Percentiles rank a stretch among this genome's conserved stretches.
Conservation (phyloP, 139 green algal species). For the Gonium pectorale region DNA sequence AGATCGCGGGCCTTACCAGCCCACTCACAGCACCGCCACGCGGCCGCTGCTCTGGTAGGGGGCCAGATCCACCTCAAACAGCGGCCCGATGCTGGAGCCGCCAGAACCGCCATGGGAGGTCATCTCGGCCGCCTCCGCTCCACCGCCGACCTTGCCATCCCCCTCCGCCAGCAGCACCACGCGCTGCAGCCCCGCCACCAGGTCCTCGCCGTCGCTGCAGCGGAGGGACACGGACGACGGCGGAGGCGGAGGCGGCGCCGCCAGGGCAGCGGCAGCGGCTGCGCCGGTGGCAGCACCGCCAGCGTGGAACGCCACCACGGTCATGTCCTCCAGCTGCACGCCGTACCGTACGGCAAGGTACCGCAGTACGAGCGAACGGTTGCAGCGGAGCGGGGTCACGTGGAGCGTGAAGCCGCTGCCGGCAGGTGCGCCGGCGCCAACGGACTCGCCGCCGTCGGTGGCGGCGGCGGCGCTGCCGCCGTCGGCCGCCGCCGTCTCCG, state of each 20-base stretch:
- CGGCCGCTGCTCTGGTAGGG: not conserved
- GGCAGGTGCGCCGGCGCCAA: not conserved
- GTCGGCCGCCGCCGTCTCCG: not conserved
- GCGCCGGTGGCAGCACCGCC: not conserved
- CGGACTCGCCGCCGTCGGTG: no score
- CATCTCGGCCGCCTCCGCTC: not conserved
- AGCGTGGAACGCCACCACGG: slow-evolving; percentile 52
- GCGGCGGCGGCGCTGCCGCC: not conserved
- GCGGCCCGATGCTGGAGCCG: not conserved
- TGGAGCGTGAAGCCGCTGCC: slow-evolving; percentile 67
- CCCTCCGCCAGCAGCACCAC: slow-evolving; percentile 55
- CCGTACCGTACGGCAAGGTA: slow-evolving; percentile 71
- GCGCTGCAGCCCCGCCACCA: slow-evolving; percentile 65
- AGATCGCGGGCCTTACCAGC: no score
- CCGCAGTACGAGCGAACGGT: slow-evolving; percentile 81
- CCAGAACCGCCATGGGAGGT: not conserved
- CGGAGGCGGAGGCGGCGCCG: not conserved
- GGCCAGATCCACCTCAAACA: slow-evolving; percentile 19
- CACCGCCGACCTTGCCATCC: not conserved
- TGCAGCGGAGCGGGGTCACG: slow-evolving; percentile 84
- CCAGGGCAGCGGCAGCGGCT: not conserved
- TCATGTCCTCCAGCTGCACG: slow-evolving; percentile 55
- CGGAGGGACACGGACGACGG: slow-evolving; percentile 10
- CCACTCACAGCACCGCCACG: slow-evolving; percentile 6
- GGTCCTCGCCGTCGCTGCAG: slow-evolving; percentile 63